Evolutionary conservation across 2,329 filamentous ascomycete species (phyloP).

Genomic region (Furcasterigmium sp.): DNA sequence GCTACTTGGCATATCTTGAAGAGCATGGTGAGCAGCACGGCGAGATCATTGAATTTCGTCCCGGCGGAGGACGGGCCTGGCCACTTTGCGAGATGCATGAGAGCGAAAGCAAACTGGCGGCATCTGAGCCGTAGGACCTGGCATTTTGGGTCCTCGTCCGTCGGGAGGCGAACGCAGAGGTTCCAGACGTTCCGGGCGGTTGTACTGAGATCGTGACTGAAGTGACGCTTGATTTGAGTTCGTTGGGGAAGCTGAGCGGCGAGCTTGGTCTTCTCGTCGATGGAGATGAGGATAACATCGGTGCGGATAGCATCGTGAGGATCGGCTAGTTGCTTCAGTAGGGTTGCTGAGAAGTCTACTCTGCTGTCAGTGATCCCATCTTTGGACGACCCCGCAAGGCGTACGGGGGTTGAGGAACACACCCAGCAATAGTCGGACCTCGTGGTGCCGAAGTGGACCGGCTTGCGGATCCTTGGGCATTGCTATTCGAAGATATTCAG

Average conservation of each 20-base stretch:
- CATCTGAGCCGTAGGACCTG: constrained; percentile 29
- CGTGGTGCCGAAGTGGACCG: no score
- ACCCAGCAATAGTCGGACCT: no score
- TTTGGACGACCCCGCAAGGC: no score
- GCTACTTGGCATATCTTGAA: constrained; percentile 61
- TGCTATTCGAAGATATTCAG: no score
- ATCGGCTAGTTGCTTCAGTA: no score
- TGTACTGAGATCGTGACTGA: constrained; percentile 25
- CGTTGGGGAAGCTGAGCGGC: background rate
- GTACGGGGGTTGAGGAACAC: no score
- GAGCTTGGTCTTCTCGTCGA: constrained; percentile 11
- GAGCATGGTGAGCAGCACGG: constrained; percentile 61
- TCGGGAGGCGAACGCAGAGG: constrained; percentile 47
- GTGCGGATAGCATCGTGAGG: no score
- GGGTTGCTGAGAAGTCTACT: no score
- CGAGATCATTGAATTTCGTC: constrained; percentile 25
- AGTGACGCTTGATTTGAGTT: constrained; percentile 12
- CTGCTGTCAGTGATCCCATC: no score
- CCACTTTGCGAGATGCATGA: constrained; percentile 55
- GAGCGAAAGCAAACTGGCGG: constrained; percentile 57
- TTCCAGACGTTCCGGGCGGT: constrained; percentile 63
- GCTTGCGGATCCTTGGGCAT: no score
- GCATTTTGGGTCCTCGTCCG: constrained; percentile 21
- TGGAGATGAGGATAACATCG: constrained; percentile 18
- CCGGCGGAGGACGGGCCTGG: constrained; percentile 15